A percentile compares a stretch with the other conserved stretches of the same genome.
Conservation (phyloP, 2,329 filamentous ascomycete genomes). For the Colletotrichum lini region DNA sequence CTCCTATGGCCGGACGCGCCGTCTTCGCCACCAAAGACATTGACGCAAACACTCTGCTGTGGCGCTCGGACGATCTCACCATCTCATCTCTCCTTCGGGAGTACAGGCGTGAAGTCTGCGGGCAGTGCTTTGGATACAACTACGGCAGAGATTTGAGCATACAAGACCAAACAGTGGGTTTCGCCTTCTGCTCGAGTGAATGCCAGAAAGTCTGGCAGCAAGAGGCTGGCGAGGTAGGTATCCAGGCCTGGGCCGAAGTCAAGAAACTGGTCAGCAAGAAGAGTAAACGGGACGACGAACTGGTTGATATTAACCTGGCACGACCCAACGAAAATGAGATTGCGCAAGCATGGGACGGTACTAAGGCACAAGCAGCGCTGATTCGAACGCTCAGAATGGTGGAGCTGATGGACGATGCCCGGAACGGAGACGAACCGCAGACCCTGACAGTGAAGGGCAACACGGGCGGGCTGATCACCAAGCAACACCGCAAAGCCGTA, state of each 20-base stretch:
- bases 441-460: not conserved
- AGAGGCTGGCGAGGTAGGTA: conserved; percentile 28
- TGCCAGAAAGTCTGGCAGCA: conserved; percentile 19
- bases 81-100: conserved; percentile 31
- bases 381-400: conserved; percentile 23
- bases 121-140: conserved; percentile 35
- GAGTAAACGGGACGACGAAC: conserved; percentile 17
- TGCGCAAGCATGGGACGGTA: conserved; percentile 18
- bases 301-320: conserved; percentile 24
- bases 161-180: conserved; percentile 30
- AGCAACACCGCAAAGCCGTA: conserved; percentile 29
- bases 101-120: conserved; percentile 39
- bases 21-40: conserved; percentile 28
- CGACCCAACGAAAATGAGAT: conserved; percentile 15
- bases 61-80: conserved; percentile 36
- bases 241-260: conserved; percentile 35
- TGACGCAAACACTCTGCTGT: conserved; percentile 15
- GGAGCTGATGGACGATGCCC: not conserved
- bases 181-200: conserved; percentile 31
- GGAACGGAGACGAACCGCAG: not conserved
- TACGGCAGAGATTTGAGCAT: conserved; percentile 28
- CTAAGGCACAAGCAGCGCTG: conserved; percentile 23
- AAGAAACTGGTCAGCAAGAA: conserved; percentile 32
- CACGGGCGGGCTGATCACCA: conserved; percentile 8
- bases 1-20: conserved; percentile 35